Base-by-base conservation (phyloP, 768 basidiomycete species). In the Amanita molliuscula region DNA sequence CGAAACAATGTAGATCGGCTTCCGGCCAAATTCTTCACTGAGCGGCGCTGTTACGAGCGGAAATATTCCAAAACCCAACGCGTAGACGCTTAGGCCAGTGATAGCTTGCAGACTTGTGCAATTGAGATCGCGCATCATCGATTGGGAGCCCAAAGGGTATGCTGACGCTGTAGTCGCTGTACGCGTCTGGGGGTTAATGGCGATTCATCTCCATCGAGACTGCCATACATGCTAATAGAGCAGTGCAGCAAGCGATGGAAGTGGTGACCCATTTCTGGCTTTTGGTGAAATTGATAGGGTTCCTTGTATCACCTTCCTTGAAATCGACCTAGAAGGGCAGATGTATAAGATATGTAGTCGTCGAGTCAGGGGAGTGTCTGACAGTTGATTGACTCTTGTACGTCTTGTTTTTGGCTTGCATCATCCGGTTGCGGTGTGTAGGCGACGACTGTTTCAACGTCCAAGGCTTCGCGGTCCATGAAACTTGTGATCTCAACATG, bases 11-110 rank as follows among this genome's bases (percentile, higher is more conserved):
- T 83, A 85, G 1, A 86, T 52, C 0, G 76, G 79, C 44, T 75
- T 74, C 40, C 84, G 65, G 11, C 84, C 84, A 51, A 84, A 79
- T 57, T 87, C 84, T 58, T 87, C 84, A 58, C 82, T 84, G 54
- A 85, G 75, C 0, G 83, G 75, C 13, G 84, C 79, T 0, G 82
- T 76, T 10, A 86, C 63, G 3, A 86, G 76, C 0, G 84, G 83
- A 11, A 79, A 63, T 21, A 84, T 34, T 11, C 71, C 79, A 54
- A 85, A 85, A 1, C 81, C 82, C 6, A 86, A 58, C 0, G 76
- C 65, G 60, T 72, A 86, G 21, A 78, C 64, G 49, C 71, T 70
- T 21, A 79, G 61, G 4, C 76, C 78, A 26, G 77, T 60, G 1
- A 72, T 73, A 0, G 74, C 75, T 47, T 71, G 64, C 23, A 76